Base-by-base conservation (phyloP, 805 yeast species). In the Barnettozyma californica region DNA sequence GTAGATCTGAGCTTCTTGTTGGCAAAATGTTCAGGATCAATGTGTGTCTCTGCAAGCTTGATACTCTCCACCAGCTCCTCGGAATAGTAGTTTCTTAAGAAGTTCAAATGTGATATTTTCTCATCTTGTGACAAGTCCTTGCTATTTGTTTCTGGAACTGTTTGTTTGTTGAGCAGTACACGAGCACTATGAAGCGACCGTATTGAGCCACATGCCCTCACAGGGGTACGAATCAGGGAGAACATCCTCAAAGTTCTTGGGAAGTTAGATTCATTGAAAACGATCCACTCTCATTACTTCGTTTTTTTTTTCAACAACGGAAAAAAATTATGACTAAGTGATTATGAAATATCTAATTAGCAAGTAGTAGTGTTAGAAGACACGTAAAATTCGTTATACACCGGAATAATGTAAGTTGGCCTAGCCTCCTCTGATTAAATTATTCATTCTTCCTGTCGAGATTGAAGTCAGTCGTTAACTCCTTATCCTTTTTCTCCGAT, bases 61-160 rank as follows among this genome's bases (percentile, higher is more conserved):
- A 94, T 88, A 46, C 95, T 80, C 62, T 88, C 87, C 53, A 92
- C 77, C 44, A 91, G 74, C 50, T 83, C 85, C 29, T 90, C 87
- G 9, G 92, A 80, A 66, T 92, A 92, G 71, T 83, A 92, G 62
- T 89, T 81, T 42, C 79, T 66, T 56, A 91, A 59, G 38, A 66
- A 56, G 25, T 65, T 63, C 37, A 68, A 57, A 52, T 68, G 68
- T 37, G 63, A 44, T 23, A 51, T 48, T 37, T 63, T 57, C 29
- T 44, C 48, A 2, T 49, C 48, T 38, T 51, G 50, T 27, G 55
- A 33, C 33, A 52, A 21, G 21, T 31, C 31, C 9, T 27, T 27
- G 11, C 13, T 27, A 14, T 19, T 16, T 31, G 46, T 26, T 8
- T 27, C 16, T 4, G 33, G 16, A 21, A 29, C 26, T 3, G 41